These are phyloP conservation scores for Hyaloscypha finlandica DNA, from an alignment of 495 filamentous ascomycete genomes.

Conservation along the genomic window DNA sequence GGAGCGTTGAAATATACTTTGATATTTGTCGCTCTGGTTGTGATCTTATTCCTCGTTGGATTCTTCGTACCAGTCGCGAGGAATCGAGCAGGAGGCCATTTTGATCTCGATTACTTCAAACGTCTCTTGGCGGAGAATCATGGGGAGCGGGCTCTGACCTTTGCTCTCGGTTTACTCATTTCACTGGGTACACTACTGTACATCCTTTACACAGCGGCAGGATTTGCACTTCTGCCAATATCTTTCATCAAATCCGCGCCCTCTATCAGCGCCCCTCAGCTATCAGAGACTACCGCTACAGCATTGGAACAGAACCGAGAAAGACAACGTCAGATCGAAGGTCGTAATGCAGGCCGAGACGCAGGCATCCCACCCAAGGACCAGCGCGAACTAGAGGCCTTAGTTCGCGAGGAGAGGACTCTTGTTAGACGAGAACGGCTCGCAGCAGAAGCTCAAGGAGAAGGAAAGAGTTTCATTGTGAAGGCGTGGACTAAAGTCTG, in stretches of 20 bases:
- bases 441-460: conserved; percentile 75
- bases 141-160: conserved; percentile 89
- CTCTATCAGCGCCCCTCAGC: conserved; percentile 71
- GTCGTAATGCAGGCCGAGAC: conserved; percentile 75
- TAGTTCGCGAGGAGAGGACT: conserved; percentile 88
- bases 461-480: conserved; percentile 68
- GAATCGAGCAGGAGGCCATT: conserved; percentile 57
- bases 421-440: conserved; percentile 87
- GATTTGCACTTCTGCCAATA: conserved; percentile 85
- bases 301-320: conserved; percentile 86
- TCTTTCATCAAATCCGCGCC: conserved; percentile 89
- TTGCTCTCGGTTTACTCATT: conserved; percentile 81
- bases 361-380: conserved; percentile 80
- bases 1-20: conserved; percentile 89
- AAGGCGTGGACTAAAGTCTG: conserved; percentile 74
- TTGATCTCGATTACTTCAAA: conserved; percentile 90
- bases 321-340: conserved; percentile 86
- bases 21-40: conserved; percentile 73
- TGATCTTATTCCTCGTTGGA: conserved; percentile 86
- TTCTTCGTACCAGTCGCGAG: conserved; percentile 86
- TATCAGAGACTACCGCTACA: conserved; percentile 72
- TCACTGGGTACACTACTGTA: conserved; percentile 84
- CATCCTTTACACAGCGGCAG: conserved; percentile 82
- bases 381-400: conserved; percentile 80
- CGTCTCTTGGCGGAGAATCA: conserved; percentile 79